Evolutionary conservation across 2,329 filamentous ascomycete species (phyloP).

Genomic region (Chaetomiaceae sp.): DNA sequence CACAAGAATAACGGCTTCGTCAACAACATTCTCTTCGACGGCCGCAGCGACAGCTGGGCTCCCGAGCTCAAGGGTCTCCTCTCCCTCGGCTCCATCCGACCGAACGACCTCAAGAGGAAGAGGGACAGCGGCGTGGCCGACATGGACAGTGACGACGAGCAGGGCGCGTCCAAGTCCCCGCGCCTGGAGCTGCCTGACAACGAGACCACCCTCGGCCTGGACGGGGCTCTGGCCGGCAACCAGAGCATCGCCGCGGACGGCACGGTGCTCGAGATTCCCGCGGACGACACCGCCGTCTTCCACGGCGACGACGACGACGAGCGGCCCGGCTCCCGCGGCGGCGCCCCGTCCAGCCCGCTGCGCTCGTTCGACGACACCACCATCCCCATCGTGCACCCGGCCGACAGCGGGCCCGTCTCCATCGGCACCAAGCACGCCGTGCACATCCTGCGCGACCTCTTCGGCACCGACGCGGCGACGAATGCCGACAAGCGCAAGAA

Average conservation of each 20-base stretch:
- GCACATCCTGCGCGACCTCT: constrained; percentile 83
- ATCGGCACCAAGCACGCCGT: constrained; percentile 93
- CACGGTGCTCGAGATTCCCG: constrained; percentile 60
- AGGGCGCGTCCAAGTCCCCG: constrained; percentile 59
- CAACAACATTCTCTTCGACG: constrained; percentile 76
- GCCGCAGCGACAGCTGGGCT: constrained; percentile 73
- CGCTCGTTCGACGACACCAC: constrained; percentile 75
- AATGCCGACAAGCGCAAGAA: constrained; percentile 68
- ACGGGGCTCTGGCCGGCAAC: constrained; percentile 47
- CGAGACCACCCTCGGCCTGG: constrained; percentile 42
- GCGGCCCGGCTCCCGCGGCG: constrained; percentile 30
- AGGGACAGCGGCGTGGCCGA: constrained; percentile 82
- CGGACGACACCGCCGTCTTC: constrained; percentile 41
- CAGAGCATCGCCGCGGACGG: constrained; percentile 51
- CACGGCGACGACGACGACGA: constrained; percentile 43
- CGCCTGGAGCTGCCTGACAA: constrained; percentile 64
- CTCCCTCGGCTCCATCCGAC: constrained; percentile 75
- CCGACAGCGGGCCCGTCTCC: constrained; percentile 80
- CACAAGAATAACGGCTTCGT: constrained; percentile 89
- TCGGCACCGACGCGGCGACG: constrained; percentile 65
- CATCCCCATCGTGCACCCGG: constrained; percentile 68
- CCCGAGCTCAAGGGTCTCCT: constrained; percentile 88
- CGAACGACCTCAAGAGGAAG: constrained; percentile 85
- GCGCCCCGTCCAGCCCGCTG: constrained; percentile 40
- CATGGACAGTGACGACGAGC: constrained; percentile 61